Conservation (phyloP, 805 yeast species). For the Schwanniomyces yamadae region DNA sequence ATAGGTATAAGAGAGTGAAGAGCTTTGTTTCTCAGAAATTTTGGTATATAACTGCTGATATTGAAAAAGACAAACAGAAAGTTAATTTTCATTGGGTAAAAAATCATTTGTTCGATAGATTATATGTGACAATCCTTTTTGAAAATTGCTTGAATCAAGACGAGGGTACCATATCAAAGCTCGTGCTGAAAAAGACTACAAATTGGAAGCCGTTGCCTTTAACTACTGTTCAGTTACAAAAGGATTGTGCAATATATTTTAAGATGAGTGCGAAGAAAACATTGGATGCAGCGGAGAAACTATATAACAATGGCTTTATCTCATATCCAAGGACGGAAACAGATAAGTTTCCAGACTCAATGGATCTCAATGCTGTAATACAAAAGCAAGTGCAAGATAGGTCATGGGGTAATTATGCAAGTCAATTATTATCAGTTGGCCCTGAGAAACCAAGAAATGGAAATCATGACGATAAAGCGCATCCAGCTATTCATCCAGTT, state of each 20-base stretch:
- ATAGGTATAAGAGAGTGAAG: conserved; percentile 74
- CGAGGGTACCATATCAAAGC: conserved; percentile 48
- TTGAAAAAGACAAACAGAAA: conserved; percentile 41
- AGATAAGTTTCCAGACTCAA: conserved; percentile 72
- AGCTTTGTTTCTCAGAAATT: conserved; percentile 73
- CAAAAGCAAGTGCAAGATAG: conserved; percentile 54
- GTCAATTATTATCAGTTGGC: conserved; percentile 34
- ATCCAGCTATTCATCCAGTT: conserved; percentile 97
- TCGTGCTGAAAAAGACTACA: conserved; percentile 62
- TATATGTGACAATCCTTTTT: conserved; percentile 61
- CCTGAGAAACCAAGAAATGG: conserved; percentile 78
- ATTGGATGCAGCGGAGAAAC: conserved; percentile 72
- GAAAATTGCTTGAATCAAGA: conserved; percentile 60
- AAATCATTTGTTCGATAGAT: conserved; percentile 68
- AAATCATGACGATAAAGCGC: conserved; percentile 87
- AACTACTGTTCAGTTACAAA: conserved; percentile 92
- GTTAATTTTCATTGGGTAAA: conserved; percentile 69
- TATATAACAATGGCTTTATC: conserved; percentile 81
- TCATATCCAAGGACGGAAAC: conserved; percentile 99
- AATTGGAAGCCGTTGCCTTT: conserved; percentile 86
- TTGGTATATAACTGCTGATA: conserved; percentile 66
- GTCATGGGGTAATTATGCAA: conserved; percentile 76
- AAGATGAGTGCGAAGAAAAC: conserved; percentile 79
- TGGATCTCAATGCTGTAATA: conserved; percentile 67
- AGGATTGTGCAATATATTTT: conserved; percentile 72